Base-by-base conservation (phyloP, 1,284 basidiomycete species). In the Ceratobasidium sp. region DNA sequence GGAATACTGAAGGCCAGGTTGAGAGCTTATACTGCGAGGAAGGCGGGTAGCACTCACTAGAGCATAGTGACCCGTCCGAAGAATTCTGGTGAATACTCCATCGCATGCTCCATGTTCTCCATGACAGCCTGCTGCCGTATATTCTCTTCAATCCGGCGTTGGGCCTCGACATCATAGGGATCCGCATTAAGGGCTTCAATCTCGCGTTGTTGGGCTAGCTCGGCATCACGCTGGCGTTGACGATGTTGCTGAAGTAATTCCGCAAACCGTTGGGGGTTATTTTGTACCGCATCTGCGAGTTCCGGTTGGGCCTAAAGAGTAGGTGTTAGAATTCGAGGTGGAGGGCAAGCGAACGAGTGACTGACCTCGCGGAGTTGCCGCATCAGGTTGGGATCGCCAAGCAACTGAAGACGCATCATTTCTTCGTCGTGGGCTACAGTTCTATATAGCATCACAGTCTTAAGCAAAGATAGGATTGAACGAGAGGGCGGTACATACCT, bases 51-150 rank as follows among this genome's bases (percentile, higher is more conserved):
- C 29, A 80, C 89, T 79, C 75, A 93, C 91, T 96, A 99, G 57
- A 99, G 89, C 97, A 99, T 99, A 1, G 88, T 92, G 12, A 99
- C 97, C 70, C 90, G 85, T 17, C 94, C 97, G 79, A 99, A 99
- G 54, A 87, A 87, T 79, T 98, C 96, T 0, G 96, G 96, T 42
- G 90, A 89, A 75, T 91, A 94, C 78, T 96, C 95, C 75, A 96
- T 82, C 2, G 95, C 95, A 79, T 96, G 93, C 72, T 91, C 87
- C 84, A 95, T 85, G 76, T 96, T 95, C 80, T 98, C 96, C 75
- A 91, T 80, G 7, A 99, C 91, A 0, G 90, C 91, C 76, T 98
- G 87, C 78, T 95, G 91, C 65, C 92, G 82, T 72, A 99, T 98
- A 0, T 89, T 89, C 77, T 98, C 97, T 78, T 98, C 96, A 70